Base-by-base conservation (phyloP, 2,329 filamentous ascomycete species). In the Hypoxylon sp. region DNA sequence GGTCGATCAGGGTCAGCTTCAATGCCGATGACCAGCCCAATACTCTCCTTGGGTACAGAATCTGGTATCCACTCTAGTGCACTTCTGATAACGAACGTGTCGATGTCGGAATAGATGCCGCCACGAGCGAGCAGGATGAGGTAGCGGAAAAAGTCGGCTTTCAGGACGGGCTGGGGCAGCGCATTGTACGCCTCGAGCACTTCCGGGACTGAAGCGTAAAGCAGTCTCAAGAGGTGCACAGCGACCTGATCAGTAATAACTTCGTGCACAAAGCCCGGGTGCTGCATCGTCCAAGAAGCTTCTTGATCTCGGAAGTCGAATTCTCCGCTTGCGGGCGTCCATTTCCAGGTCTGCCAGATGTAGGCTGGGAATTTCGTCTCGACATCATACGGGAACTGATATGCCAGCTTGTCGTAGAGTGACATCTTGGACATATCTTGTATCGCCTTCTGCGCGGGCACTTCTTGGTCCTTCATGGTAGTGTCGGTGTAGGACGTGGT, bases 291-390 rank as follows among this genome's bases (percentile, higher is more conserved):
- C 95, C 95, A 99, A 60, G 90, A 92, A 11, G 91, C 90, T 77
- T 98, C 95, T 58, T 92, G 83, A 42, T 90, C 86, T 60, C 93
- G 88, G 72, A 97, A 93, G 17, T 81, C 77, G 72, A 99, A 99
- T 60, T 90, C 82, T 47, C 85, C 81, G 18, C 91, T 89, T 1
- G 88, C 84, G 0, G 94, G 93, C 0, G 87, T 90, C 70, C 86
- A 88, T 75, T 96, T 97, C 95, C 95, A 99, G 11, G 95, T 99
- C 81, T 99, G 95, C 95, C 95, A 99, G 72, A 99, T 96, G 79
- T 97, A 98, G 54, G 92, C 93, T 2, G 95, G 95, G 74, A 98
- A 98, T 74, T 94, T 96, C 67, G 82, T 77, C 70, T 92, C 87
- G 62, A 94, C 82, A 70, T 97, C 90, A 81, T 98, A 99, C 17